These are phyloP conservation scores for Ascodesmis nigricans DNA, from an alignment of 495 filamentous ascomycete genomes.

Conservation along the genomic window DNA sequence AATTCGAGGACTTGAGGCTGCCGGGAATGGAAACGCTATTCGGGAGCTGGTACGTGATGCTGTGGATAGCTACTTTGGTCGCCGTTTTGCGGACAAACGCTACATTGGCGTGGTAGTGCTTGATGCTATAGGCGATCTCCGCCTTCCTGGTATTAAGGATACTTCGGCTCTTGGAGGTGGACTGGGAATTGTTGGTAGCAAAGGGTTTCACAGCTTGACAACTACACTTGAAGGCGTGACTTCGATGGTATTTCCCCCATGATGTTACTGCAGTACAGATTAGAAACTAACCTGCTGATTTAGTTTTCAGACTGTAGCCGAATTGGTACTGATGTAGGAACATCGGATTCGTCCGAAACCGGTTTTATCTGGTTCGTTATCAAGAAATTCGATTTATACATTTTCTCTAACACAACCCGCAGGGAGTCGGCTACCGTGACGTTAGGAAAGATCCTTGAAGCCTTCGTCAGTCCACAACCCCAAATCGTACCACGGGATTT, in stretches of 20 bases:
- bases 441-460: slow-evolving; percentile 17
- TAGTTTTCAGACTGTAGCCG: slow-evolving; percentile 17
- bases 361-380: slow-evolving; percentile 15
- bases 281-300: neutral
- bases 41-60: slow-evolving; percentile 25
- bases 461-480: slow-evolving; percentile 15
- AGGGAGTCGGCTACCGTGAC: slow-evolving; percentile 16
- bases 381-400: neutral
- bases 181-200: slow-evolving; percentile 29
- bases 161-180: slow-evolving; percentile 28
- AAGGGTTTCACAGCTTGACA: slow-evolving; percentile 28
- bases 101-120: slow-evolving; percentile 28
- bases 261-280: slow-evolving; percentile 1
- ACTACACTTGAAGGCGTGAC: slow-evolving; percentile 28
- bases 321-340: slow-evolving; percentile 1
- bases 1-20: slow-evolving; percentile 11
- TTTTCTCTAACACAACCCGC: neutral
- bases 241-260: slow-evolving; percentile 10
- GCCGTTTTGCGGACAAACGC: slow-evolving; percentile 22
- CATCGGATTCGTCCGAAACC: slow-evolving; percentile 6
- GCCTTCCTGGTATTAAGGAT: slow-evolving; percentile 23
- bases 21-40: slow-evolving; percentile 20
- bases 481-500: slow-evolving; percentile 13
- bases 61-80: slow-evolving; percentile 23
- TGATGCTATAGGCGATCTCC: slow-evolving; percentile 24